Percentiles rank a stretch among this genome's conserved stretches.
Evolutionary conservation across 495 filamentous ascomycete genomes (phyloP).

Genomic region (Pseudoneurospora amorphoporcata): DNA sequence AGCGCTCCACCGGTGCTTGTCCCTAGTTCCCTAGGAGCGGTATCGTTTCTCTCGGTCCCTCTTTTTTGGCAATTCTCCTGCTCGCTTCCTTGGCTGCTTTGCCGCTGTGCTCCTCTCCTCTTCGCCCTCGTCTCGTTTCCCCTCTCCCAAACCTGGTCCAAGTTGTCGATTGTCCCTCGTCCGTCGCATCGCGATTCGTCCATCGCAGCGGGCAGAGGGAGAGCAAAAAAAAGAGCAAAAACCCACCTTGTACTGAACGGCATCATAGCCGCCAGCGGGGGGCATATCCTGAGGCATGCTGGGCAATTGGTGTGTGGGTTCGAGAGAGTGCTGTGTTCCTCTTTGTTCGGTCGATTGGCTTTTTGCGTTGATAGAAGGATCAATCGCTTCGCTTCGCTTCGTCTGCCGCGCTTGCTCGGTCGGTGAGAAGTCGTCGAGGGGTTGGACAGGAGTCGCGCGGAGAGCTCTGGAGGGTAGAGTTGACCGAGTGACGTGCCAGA

Average conservation of each 20-base stretch:
- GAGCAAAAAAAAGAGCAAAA: neutral
- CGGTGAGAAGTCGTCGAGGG: neutral
- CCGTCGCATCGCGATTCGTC: neutral
- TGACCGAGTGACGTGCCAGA: neutral
- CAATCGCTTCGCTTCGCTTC: neutral
- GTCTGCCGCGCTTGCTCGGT: neutral
- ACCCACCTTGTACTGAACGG: conserved; percentile 89
- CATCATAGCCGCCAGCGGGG: conserved; percentile 83
- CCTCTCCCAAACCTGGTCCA: neutral
- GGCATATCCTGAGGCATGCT: conserved; percentile 82
- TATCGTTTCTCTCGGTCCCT: neutral
- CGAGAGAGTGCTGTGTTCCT: conserved; percentile 3
- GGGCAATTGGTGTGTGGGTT: conserved; percentile 15
- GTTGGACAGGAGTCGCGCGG: neutral
- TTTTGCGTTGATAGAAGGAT: neutral
- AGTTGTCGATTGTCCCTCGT: neutral
- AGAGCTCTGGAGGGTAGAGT: neutral
- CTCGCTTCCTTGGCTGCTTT: neutral
- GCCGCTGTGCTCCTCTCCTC: neutral
- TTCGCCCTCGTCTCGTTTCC: neutral
- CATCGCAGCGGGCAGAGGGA: neutral
- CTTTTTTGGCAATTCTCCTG: neutral
- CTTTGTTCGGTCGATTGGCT: neutral
- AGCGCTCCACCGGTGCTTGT: neutral
- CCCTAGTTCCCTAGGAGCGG: neutral